Conservation (phyloP, 257 asterid species). For the Apocynum venetum region DNA sequence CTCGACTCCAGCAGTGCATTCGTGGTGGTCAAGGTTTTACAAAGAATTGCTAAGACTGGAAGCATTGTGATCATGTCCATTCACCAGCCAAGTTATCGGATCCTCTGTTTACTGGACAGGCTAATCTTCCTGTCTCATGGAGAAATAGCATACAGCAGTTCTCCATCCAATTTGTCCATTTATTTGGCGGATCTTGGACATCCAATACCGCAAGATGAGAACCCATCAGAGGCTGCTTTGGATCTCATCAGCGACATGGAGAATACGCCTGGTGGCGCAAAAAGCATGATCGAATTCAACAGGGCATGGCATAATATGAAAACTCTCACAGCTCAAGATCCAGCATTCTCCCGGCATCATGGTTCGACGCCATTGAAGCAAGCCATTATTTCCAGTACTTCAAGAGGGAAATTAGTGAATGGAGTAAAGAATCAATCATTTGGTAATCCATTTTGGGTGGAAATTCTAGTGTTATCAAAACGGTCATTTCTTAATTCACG, state of each 20-base stretch:
- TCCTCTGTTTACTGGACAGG: slow-evolving; percentile 54
- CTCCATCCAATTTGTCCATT: slow-evolving; percentile 45
- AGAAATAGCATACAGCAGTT: slow-evolving; percentile 69
- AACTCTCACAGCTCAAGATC: background rate
- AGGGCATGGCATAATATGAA: slow-evolving; percentile 49
- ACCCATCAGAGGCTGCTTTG: slow-evolving; percentile 61
- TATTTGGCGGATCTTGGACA: slow-evolving; percentile 70
- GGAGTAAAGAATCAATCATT: slow-evolving; percentile 59
- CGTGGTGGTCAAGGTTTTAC: slow-evolving; percentile 78
- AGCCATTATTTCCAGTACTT: slow-evolving; percentile 28
- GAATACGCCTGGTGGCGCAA: slow-evolving; percentile 64
- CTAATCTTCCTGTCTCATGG: slow-evolving; percentile 71
- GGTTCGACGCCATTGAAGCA: background rate
- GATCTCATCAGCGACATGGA: slow-evolving; percentile 71
- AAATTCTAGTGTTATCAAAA: slow-evolving; percentile 44
- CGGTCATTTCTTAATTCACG: slow-evolving; percentile 55
- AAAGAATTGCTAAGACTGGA: slow-evolving; percentile 77
- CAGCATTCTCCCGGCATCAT: background rate
- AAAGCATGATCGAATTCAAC: slow-evolving; percentile 61
- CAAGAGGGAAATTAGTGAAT: slow-evolving; percentile 69
- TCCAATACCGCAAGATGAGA: slow-evolving; percentile 72
- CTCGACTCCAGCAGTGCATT: slow-evolving; percentile 83
- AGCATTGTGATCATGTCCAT: slow-evolving; percentile 76
- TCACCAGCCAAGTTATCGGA: slow-evolving; percentile 79
- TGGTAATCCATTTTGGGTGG: slow-evolving; percentile 65